Conservation (phyloP, 176 grass and related monocot species). For the Aegilops longissima region DNA sequence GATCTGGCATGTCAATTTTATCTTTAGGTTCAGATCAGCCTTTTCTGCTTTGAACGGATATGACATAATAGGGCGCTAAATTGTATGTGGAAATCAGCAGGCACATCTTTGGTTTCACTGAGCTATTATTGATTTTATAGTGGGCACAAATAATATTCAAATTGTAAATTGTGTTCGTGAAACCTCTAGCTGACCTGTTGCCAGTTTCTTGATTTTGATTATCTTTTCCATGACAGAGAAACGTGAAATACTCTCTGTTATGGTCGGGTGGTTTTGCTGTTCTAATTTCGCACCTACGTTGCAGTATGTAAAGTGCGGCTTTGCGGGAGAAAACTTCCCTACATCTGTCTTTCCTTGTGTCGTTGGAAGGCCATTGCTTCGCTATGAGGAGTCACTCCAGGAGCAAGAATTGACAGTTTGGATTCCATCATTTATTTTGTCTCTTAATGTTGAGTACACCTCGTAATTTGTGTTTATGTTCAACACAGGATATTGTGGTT, state of each 20-base stretch:
- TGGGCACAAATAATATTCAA: background rate
- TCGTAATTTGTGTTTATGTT: background rate
- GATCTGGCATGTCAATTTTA: background rate
- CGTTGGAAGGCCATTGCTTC: slow-evolving; percentile 82
- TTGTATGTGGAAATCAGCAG: background rate
- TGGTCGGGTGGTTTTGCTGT: slow-evolving; percentile 39
- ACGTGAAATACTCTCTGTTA: background rate
- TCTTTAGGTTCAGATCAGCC: background rate
- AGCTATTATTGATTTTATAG: background rate
- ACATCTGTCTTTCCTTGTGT: slow-evolving; percentile 90
- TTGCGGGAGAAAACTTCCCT: slow-evolving; percentile 94
- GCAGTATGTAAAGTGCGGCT: slow-evolving; percentile 98
- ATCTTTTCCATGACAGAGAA: background rate
- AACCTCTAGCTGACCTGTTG: background rate
- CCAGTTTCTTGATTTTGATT: background rate
- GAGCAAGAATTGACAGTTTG: slow-evolving; percentile 88
- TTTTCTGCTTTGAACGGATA: background rate
- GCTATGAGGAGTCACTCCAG: slow-evolving; percentile 87
- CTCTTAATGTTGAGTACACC: slow-evolving; percentile 30
- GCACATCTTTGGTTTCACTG: background rate
- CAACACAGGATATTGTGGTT: slow-evolving; percentile 80
- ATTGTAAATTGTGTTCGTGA: background rate
- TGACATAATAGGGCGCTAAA: background rate
- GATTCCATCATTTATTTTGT: background rate
- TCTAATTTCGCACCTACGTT: slow-evolving; percentile 12